Evolutionary conservation across 2,329 filamentous ascomycete genomes (phyloP), one percentile per base, ranked within the genome.

Genomic region (Ciborinia camelliae): DNA sequence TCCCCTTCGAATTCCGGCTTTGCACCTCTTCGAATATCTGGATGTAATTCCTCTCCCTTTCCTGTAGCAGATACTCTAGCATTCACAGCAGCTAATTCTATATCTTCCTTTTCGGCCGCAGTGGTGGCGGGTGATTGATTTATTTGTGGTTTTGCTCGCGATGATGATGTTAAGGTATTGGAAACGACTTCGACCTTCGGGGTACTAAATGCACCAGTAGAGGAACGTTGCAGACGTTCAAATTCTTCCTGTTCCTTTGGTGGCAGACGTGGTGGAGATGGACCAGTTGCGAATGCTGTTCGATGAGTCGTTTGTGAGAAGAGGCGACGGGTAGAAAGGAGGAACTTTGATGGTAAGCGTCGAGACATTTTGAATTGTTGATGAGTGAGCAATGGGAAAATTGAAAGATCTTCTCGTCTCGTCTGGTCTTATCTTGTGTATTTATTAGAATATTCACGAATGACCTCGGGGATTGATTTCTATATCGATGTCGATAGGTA

Each of bases 1-100:
- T 98, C 93, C 65, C 95, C 95, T 71, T 94, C 88, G 73, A 99
- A 99, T 79, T 98, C 94, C 1, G 95, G 93, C 73, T 88, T 85
- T 51, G 92, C 89, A 43, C 94, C 94, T 68, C 87, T 81, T 69
- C 89, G 82, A 65, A 94, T 79, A 75, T 92, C 87, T 0, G 87
- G 88, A 74, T 91, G 88, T 26, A 90, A 76, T 67, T 88, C 84
- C 65, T 88, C 86, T 66, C 86, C 87, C 58, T 85, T 80, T 48
- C 82, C 83, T n/a, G 80, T 79, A 26, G 82, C 81, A 61, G 82
- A 79, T 30, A 85, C 78, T 71, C 78, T 76, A 37, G 79, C 77
- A 43, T 79, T 74, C 20, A 76, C 69, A 26, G 68, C 67, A 50
- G 65, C 72, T 66, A 73, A 68, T 23, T 70, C 70, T 48, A 65